These are phyloP conservation scores for Byssochlamys sp. DNA, from an alignment of 2,329 filamentous ascomycete species.

Conservation along the genomic window DNA sequence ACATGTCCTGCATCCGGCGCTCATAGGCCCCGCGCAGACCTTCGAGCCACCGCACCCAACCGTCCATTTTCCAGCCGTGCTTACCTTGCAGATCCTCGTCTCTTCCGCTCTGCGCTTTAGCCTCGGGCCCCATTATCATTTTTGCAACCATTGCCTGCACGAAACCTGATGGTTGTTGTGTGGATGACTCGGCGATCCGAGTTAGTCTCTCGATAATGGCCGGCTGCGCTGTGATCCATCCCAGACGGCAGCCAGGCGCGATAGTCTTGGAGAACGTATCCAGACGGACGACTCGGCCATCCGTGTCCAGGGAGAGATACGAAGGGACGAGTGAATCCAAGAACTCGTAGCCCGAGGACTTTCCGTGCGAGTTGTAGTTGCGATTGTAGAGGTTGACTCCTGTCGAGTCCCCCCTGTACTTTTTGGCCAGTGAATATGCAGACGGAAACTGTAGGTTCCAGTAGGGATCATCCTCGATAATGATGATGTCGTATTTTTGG, in stretches of 20 bases:
- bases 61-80: constrained; percentile 65
- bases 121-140: constrained; percentile 62
- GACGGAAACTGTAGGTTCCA: constrained; percentile 88
- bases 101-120: constrained; percentile 37
- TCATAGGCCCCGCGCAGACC: constrained; percentile 78
- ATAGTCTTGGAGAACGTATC: constrained; percentile 93
- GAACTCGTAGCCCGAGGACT: constrained; percentile 61
- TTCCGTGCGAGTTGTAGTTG: constrained; percentile 35
- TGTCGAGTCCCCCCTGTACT: constrained; percentile 18
- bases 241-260: constrained; percentile 77
- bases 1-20: constrained; percentile 73
- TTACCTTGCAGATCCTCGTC: constrained; percentile 42
- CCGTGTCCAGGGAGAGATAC: constrained; percentile 68
- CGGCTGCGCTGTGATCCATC: constrained; percentile 82
- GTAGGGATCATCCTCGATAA: constrained; percentile 90
- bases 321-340: constrained; percentile 75
- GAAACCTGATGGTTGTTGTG: constrained; percentile 80
- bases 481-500: constrained; percentile 76
- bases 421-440: constrained; percentile 40
- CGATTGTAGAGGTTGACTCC: constrained; percentile 25
- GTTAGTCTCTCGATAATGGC: constrained; percentile 62
- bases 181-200: constrained; percentile 66
- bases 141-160: constrained; percentile 74
- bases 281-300: constrained; percentile 78
- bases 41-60: constrained; percentile 85